Percentiles rank a stretch among this genome's conserved stretches.
Evolutionary conservation across 176 grass and related monocot genomes (phyloP).

Genomic region (Pharus latifolius): DNA sequence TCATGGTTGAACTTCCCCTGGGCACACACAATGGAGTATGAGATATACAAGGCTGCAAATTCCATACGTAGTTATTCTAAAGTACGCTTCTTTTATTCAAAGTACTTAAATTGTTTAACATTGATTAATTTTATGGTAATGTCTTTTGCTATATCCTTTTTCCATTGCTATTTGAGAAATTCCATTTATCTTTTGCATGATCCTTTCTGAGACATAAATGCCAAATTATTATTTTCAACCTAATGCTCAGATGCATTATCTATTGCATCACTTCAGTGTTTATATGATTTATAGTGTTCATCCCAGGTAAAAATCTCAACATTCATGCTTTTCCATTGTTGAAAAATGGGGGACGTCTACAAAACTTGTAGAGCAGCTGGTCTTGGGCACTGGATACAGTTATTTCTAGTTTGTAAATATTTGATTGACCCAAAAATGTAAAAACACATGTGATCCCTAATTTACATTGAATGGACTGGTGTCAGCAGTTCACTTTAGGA

Average conservation of each 20-base stretch:
- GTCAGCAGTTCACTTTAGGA: neutral
- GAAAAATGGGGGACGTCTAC: neutral
- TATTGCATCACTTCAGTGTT: neutral
- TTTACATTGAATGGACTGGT: neutral
- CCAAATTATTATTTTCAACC: neutral
- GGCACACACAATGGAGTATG: slow-evolving; percentile 48
- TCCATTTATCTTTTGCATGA: neutral
- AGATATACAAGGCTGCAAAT: slow-evolving; percentile 70
- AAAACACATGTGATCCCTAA: neutral
- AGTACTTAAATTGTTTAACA: neutral
- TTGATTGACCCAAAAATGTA: neutral
- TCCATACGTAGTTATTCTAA: slow-evolving; percentile 40
- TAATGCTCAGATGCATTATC: neutral
- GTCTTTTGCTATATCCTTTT: neutral
- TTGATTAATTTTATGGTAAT: neutral
- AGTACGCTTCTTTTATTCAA: slow-evolving; percentile 16
- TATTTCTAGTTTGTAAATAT: neutral
- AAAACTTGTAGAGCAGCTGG: neutral
- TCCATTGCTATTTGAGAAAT: neutral
- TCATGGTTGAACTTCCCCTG: slow-evolving; percentile 60
- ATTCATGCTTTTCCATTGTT: neutral
- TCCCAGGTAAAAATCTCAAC: neutral
- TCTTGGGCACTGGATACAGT: neutral
- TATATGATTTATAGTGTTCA: neutral
- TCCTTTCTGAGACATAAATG: neutral